These are phyloP conservation scores for Aschersonia sp. DNA, from an alignment of 2,329 filamentous ascomycete genomes.

Conservation along the genomic window DNA sequence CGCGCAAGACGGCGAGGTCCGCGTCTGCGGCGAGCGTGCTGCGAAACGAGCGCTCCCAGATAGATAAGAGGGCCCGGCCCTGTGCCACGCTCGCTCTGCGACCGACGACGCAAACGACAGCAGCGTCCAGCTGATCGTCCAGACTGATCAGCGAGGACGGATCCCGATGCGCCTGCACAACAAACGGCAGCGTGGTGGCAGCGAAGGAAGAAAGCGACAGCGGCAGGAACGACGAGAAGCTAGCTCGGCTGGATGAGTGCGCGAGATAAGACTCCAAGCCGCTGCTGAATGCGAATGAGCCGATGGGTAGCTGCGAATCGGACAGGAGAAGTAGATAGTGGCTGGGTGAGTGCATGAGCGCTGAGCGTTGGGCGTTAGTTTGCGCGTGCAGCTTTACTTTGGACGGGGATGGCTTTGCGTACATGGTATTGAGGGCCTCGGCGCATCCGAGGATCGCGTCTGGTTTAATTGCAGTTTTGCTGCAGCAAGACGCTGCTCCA, in stretches of 20 bases:
- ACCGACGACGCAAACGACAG: slow-evolving; percentile 65
- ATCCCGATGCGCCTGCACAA: slow-evolving; percentile 49
- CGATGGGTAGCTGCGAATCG: slow-evolving; percentile 69
- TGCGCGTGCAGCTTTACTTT: neutral
- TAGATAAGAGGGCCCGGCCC: slow-evolving; percentile 56
- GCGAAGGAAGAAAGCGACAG: slow-evolving; percentile 59
- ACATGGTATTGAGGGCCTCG: neutral
- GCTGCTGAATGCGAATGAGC: slow-evolving; percentile 77
- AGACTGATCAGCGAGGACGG: slow-evolving; percentile 37
- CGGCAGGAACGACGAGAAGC: slow-evolving; percentile 52
- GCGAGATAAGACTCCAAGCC: slow-evolving; percentile 72
- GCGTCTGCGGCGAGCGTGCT: slow-evolving; percentile 14
- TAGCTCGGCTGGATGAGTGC: slow-evolving; percentile 33
- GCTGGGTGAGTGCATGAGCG: slow-evolving; percentile 9
- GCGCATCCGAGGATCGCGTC: neutral
- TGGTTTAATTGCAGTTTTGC: slow-evolving; percentile 26
- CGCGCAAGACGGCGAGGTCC: slow-evolving; percentile 15
- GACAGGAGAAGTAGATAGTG: slow-evolving; percentile 67
- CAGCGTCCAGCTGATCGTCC: slow-evolving; percentile 66
- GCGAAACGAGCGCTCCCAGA: slow-evolving; percentile 62
- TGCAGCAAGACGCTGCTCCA: slow-evolving; percentile 37
- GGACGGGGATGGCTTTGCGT: neutral
- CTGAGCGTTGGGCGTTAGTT: neutral
- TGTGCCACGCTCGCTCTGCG: slow-evolving; percentile 62
- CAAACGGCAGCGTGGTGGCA: slow-evolving; percentile 59